These are phyloP conservation scores for Sanghuangporus sanghuang DNA, from an alignment of 1,284 basidiomycete genomes.

Conservation along the genomic window DNA sequence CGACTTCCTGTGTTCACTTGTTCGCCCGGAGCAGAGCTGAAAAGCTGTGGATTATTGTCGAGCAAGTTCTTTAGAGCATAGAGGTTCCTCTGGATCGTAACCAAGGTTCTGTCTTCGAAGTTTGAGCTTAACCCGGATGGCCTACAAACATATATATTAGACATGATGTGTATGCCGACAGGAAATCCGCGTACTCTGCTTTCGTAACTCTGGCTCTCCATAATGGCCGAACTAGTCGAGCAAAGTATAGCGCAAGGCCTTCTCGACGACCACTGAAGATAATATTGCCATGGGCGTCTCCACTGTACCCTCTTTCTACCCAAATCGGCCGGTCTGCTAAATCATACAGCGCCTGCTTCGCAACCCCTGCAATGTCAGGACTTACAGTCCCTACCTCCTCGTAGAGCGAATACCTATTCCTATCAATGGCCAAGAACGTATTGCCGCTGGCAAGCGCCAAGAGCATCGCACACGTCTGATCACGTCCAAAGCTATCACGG, in stretches of 20 bases:
- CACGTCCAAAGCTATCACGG: slow-evolving; percentile 79
- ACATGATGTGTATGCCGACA: neutral
- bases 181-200: slow-evolving; percentile 40
- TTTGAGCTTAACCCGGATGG: slow-evolving; percentile 41
- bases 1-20: slow-evolving; percentile 47
- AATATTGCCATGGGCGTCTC: slow-evolving; percentile 67
- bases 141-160: slow-evolving; percentile 1
- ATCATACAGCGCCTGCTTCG: slow-evolving; percentile 80
- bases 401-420: slow-evolving; percentile 31
- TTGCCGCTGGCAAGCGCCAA: slow-evolving; percentile 75
- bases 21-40: slow-evolving; percentile 70
- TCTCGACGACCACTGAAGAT: slow-evolving; percentile 87
- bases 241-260: slow-evolving; percentile 84
- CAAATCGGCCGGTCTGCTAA: slow-evolving; percentile 77
- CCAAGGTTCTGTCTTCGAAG: slow-evolving; percentile 57
- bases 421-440: slow-evolving; percentile 56
- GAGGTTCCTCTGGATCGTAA: slow-evolving; percentile 75
- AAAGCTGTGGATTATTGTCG: slow-evolving; percentile 72
- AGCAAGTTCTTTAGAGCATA: slow-evolving; percentile 73
- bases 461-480: slow-evolving; percentile 91
- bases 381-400: slow-evolving; percentile 47
- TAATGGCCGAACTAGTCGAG: slow-evolving; percentile 79
- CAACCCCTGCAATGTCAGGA: slow-evolving; percentile 59
- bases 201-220: slow-evolving; percentile 81
- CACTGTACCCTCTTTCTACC: slow-evolving; percentile 67